Evolutionary conservation across 257 asterid genomes (phyloP).

Genomic region (Plectranthus barbatus): DNA sequence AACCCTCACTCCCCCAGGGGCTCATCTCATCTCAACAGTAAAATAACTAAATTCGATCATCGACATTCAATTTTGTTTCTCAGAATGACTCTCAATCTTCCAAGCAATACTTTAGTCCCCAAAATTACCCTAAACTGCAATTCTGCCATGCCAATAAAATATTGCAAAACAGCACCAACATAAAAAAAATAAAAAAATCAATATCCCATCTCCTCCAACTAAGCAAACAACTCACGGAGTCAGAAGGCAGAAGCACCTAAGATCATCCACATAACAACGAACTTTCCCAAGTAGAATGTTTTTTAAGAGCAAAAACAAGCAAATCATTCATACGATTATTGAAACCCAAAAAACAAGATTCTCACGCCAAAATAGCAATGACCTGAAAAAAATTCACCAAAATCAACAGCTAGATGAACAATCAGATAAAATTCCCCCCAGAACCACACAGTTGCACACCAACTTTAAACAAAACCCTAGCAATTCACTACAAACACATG

Average conservation of each 20-base stretch:
- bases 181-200: not conserved
- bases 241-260: not conserved
- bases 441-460: no score
- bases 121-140: not conserved
- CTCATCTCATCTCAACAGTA: not conserved
- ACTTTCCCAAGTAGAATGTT: not conserved
- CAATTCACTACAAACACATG: conserved; percentile 2
- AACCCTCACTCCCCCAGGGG: no score
- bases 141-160: not conserved
- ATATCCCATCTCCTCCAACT: no score
- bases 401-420: not conserved
- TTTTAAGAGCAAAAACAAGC: no score
- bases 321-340: no score
- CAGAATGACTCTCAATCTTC: not conserved
- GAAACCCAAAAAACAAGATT: not conserved
- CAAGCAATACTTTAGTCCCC: no score
- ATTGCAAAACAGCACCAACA: not conserved
- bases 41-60: not conserved
- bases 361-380: no score
- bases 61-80: not conserved
- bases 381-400: not conserved
- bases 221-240: no score
- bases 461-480: no score
- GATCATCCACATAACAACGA: not conserved
- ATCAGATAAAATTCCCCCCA: not conserved